phyloP scores from a whole-genome alignment of 768 basidiomycete genomes.

The Pleurotus citrinopileatus region DNA sequence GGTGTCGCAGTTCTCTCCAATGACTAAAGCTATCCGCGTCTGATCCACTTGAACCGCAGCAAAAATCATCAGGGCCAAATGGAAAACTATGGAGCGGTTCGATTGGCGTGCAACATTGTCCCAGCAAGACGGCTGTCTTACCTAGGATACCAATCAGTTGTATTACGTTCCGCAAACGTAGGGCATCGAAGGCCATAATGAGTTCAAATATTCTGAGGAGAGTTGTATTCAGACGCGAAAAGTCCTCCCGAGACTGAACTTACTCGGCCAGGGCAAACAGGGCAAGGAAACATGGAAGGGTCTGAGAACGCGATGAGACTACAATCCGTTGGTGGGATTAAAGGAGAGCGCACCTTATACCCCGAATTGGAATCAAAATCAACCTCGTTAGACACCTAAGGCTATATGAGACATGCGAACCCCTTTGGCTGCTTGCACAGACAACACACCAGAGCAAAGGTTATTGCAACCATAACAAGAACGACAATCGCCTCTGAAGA shows the following conservation, averaged over 20 bases:
- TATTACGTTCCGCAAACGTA: slow-evolving; percentile 73
- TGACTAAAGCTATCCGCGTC: slow-evolving; percentile 61
- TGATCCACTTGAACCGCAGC: slow-evolving; percentile 77
- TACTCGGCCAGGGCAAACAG: slow-evolving; percentile 83
- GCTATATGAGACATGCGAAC: slow-evolving; percentile 4
- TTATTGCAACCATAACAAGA: slow-evolving; percentile 69
- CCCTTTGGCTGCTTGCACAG: neutral
- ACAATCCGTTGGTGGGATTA: neutral
- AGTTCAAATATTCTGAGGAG: slow-evolving; percentile 69
- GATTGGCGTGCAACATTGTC: neutral
- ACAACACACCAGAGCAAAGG: slow-evolving; percentile 54
- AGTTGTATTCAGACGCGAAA: neutral
- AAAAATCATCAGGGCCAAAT: slow-evolving; percentile 69
- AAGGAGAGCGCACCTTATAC: slow-evolving; percentile 65
- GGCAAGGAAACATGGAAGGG: slow-evolving; percentile 55
- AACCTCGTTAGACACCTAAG: slow-evolving; percentile 52
- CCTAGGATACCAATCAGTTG: slow-evolving; percentile 73
- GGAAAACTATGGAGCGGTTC: slow-evolving; percentile 60
- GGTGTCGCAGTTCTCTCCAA: slow-evolving; percentile 29
- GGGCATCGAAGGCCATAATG: slow-evolving; percentile 80
- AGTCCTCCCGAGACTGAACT: slow-evolving; percentile 24
- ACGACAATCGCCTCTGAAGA: slow-evolving; percentile 70
- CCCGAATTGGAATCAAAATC: slow-evolving; percentile 28
- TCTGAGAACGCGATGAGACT: slow-evolving; percentile 9
- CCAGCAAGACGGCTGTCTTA: slow-evolving; percentile 24